Conservation (phyloP, 2,329 filamentous ascomycete genomes). For the Penicillium sclerotiorum region DNA sequence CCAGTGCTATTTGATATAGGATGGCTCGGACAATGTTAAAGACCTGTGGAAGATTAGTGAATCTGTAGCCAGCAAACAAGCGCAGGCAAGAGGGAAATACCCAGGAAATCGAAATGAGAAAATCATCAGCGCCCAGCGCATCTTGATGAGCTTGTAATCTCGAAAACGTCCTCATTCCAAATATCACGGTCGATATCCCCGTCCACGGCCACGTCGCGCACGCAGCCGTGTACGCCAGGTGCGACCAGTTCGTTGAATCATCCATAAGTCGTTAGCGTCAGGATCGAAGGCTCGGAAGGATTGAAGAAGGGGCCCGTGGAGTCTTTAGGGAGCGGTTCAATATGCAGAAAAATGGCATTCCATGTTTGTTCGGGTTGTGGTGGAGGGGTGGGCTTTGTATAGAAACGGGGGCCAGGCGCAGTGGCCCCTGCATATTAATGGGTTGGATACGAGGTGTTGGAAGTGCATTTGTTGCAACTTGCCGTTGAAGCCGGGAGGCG, state of each 20-base stretch:
- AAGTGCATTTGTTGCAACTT: too few species aligned
- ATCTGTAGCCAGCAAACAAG: not conserved
- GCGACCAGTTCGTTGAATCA: not conserved
- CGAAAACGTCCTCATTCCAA: not conserved
- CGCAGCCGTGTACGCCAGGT: not conserved
- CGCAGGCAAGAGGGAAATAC: not conserved
- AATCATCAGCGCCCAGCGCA: not conserved
- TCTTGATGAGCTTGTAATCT: not conserved
- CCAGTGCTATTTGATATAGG: not conserved
- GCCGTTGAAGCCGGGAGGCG: too few species aligned
- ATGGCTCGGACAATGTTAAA: not conserved
- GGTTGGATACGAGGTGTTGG: too few species aligned
- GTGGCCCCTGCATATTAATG: too few species aligned
- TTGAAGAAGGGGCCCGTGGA: too few species aligned
- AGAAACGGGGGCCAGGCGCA: too few species aligned
- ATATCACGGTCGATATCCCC: not conserved
- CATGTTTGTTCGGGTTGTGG: too few species aligned
- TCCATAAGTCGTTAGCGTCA: not conserved
- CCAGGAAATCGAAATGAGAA: not conserved
- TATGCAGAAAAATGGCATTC: too few species aligned
- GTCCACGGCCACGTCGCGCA: not conserved
- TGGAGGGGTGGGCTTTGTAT: too few species aligned
- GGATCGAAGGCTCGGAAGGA: not conserved
- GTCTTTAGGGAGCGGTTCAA: too few species aligned
- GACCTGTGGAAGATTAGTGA: not conserved